phyloP scores from a whole-genome alignment of 768 basidiomycete genomes.

The Psilocybe cubensis region DNA sequence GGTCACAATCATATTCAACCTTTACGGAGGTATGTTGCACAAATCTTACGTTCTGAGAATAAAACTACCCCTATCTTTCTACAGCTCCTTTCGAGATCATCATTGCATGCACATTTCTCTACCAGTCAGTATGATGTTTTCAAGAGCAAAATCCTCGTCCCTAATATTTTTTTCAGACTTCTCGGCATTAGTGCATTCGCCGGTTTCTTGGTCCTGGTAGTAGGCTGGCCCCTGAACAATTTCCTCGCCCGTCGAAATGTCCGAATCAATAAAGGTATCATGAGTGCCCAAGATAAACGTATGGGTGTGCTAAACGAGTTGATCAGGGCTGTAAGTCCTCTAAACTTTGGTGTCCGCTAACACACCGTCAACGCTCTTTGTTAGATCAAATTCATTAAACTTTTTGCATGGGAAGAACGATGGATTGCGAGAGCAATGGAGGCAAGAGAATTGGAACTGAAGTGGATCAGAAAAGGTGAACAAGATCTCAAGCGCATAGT shows the following conservation, averaged over 20 bases:
- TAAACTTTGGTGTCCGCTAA: too few relatives aligned
- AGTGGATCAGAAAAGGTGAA: constrained; percentile 78
- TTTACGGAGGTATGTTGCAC: constrained; percentile 57
- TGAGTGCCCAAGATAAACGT: constrained; percentile 69
- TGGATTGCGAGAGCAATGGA: constrained; percentile 73
- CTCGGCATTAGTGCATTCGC: constrained; percentile 75
- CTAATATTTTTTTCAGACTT: constrained; percentile 40
- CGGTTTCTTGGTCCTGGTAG: constrained; percentile 68
- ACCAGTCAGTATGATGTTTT: constrained; percentile 57
- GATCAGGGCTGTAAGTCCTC: constrained; percentile 58
- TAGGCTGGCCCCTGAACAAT: constrained; percentile 78
- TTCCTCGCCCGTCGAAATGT: constrained; percentile 62
- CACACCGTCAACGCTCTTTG: too few relatives aligned
- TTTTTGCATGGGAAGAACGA: constrained; percentile 80
- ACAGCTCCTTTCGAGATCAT: constrained; percentile 79
- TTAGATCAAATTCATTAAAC: constrained; percentile 80
- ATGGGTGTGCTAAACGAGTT: constrained; percentile 81
- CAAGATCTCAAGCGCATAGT: too few relatives aligned
- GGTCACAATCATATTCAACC: constrained; percentile 57
- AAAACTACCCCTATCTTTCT: background rate
- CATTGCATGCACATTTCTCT: constrained; percentile 74
- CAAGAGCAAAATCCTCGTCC: background rate
- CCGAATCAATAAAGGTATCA: constrained; percentile 60
- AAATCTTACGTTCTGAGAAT: background rate
- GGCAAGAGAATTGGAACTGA: constrained; percentile 69